Conservation (phyloP, 768 basidiomycete species). For the Lactarius vividus region DNA sequence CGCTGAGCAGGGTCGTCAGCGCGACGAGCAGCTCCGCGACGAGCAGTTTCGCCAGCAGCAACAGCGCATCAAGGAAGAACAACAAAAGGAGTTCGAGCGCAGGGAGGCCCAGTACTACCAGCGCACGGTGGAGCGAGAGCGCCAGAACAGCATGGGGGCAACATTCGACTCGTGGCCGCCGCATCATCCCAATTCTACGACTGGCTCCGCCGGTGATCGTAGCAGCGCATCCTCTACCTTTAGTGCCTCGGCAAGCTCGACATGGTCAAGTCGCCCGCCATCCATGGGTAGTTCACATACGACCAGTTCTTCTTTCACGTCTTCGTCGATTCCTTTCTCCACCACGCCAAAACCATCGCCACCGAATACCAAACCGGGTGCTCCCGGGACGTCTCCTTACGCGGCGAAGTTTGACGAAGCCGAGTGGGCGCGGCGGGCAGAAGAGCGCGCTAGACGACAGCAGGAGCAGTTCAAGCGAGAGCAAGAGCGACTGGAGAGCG, state of each 20-base stretch:
- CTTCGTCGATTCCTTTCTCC: conserved; percentile 20
- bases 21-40: conserved; percentile 24
- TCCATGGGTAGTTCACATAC: conserved; percentile 26
- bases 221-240: conserved; percentile 28
- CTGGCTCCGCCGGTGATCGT: conserved; percentile 25
- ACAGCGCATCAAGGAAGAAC: conserved; percentile 34
- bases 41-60: conserved; percentile 34
- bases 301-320: conserved; percentile 6
- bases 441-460: conserved; percentile 59
- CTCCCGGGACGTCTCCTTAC: conserved; percentile 25
- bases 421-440: conserved; percentile 63
- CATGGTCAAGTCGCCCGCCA: conserved; percentile 26
- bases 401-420: conserved; percentile 39
- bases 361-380: conserved; percentile 19
- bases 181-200: conserved; percentile 31
- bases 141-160: conserved; percentile 33
- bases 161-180: conserved; percentile 23
- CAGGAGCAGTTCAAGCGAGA: conserved; percentile 68
- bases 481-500: conserved; percentile 56
- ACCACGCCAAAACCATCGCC: conserved; percentile 18
- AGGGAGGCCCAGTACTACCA: conserved; percentile 26
- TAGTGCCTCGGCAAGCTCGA: conserved; percentile 25
- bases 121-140: conserved; percentile 26
- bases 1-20: conserved; percentile 32
- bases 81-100: conserved; percentile 30